These are phyloP conservation scores for Coffea canephora DNA, from an alignment of 257 asterid species.

Conservation along the genomic window DNA sequence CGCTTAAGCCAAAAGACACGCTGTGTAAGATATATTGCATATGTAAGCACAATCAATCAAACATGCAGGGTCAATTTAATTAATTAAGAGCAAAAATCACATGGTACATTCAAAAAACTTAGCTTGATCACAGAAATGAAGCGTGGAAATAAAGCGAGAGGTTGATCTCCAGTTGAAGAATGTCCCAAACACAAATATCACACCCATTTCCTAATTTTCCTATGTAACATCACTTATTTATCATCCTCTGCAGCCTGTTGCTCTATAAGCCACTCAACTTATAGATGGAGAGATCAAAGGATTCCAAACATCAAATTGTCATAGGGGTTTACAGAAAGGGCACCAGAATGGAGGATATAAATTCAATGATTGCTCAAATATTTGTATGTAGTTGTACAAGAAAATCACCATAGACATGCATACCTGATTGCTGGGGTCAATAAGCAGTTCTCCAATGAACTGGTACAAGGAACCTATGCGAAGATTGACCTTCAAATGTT, in stretches of 20 bases:
- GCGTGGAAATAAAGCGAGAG: not conserved
- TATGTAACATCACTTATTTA: not conserved
- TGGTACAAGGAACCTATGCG: conserved; percentile 68
- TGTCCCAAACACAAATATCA: not conserved
- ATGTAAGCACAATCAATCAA: not conserved
- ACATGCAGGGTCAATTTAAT: not conserved
- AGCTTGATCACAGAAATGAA: not conserved
- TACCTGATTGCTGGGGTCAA: conserved; percentile 65
- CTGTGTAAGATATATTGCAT: not conserved
- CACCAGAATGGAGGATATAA: not conserved
- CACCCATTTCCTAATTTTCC: not conserved
- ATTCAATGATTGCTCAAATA: not conserved
- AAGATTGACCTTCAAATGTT: conserved; percentile 59
- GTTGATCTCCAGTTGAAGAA: not conserved
- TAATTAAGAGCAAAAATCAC: not conserved
- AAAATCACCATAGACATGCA: not conserved
- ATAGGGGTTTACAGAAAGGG: not conserved
- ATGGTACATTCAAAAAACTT: not conserved
- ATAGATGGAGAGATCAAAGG: not conserved
- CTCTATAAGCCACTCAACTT: not conserved
- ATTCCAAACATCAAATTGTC: not conserved
- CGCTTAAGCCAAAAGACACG: not conserved
- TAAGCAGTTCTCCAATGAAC: conserved; percentile 81
- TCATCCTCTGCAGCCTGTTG: not conserved
- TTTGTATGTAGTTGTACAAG: not conserved